Conservation (phyloP, 371 early-diverging fungal species). For the Mortierella sp. region DNA sequence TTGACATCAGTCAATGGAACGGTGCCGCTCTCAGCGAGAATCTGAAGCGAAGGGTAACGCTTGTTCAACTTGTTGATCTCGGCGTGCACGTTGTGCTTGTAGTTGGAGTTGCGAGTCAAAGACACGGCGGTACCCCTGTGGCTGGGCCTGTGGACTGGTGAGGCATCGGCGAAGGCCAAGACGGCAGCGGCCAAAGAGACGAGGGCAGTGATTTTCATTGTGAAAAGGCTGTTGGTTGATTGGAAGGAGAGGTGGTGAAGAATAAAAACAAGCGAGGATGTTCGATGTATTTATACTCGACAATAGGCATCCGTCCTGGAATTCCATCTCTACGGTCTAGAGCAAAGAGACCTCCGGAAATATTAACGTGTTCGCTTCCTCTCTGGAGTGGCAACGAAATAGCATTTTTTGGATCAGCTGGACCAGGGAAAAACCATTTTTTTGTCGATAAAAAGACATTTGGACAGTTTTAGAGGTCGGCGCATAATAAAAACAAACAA, state of each 20-base stretch:
- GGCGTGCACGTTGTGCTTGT: slow-evolving; percentile 26
- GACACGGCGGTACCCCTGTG: slow-evolving; percentile 15
- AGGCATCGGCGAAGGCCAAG: slow-evolving; percentile 31
- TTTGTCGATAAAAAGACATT: slow-evolving; percentile 8
- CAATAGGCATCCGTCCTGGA: too few relatives aligned
- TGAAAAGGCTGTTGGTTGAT: too few relatives aligned
- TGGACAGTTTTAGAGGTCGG: neutral
- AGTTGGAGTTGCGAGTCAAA: slow-evolving; percentile 26
- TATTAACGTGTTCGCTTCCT: neutral
- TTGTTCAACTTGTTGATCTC: slow-evolving; percentile 33
- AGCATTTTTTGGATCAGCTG: too few relatives aligned
- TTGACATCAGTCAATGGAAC: slow-evolving; percentile 24
- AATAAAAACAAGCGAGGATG: too few relatives aligned
- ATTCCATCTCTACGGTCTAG: too few relatives aligned
- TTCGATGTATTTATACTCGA: too few relatives aligned
- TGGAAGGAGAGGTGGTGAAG: too few relatives aligned
- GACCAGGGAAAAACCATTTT: too few relatives aligned
- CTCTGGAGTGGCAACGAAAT: too few relatives aligned
- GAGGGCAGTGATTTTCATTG: slow-evolving; percentile 41
- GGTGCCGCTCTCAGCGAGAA: slow-evolving; percentile 11
- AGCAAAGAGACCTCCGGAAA: neutral
- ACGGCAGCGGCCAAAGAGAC: slow-evolving; percentile 39
- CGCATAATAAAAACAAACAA: too few relatives aligned
- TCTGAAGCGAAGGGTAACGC: slow-evolving; percentile 20
- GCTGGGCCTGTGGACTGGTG: slow-evolving; percentile 16